phyloP scores from a whole-genome alignment of 208 protist species.

The Tritrichomonas musculus region DNA sequence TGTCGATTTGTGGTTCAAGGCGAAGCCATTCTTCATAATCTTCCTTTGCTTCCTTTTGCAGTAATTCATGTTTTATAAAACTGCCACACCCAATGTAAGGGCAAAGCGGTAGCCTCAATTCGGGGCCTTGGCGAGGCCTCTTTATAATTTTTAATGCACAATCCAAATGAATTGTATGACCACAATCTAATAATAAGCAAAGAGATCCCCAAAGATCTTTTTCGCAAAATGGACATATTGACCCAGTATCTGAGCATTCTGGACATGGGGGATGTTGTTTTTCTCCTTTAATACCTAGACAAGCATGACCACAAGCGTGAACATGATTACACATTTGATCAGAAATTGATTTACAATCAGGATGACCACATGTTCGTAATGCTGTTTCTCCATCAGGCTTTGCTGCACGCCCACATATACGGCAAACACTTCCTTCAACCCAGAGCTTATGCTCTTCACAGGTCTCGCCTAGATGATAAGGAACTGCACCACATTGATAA shows the following conservation, averaged over 20 bases:
- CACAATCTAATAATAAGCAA: neutral
- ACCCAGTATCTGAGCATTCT: neutral
- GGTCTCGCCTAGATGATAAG: neutral
- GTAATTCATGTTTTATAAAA: neutral
- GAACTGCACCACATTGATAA: neutral
- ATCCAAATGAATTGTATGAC: neutral
- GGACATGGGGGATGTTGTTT: neutral
- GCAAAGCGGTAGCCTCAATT: neutral
- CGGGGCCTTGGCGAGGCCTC: too few species aligned
- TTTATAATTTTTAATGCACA: neutral
- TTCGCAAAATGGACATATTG: neutral
- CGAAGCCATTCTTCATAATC: neutral
- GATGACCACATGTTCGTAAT: neutral
- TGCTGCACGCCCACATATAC: neutral
- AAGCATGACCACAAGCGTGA: conserved; percentile 1
- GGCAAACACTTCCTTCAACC: neutral
- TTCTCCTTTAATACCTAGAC: neutral
- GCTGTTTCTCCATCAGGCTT: neutral
- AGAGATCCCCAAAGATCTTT: neutral
- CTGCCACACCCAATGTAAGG: neutral
- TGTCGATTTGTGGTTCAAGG: neutral
- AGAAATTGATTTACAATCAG: neutral
- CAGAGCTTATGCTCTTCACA: neutral
- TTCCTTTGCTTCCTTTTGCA: neutral
- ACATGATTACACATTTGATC: neutral